Evolutionary conservation across 805 yeast species (phyloP).

Genomic region (Suhomyces prunicola): DNA sequence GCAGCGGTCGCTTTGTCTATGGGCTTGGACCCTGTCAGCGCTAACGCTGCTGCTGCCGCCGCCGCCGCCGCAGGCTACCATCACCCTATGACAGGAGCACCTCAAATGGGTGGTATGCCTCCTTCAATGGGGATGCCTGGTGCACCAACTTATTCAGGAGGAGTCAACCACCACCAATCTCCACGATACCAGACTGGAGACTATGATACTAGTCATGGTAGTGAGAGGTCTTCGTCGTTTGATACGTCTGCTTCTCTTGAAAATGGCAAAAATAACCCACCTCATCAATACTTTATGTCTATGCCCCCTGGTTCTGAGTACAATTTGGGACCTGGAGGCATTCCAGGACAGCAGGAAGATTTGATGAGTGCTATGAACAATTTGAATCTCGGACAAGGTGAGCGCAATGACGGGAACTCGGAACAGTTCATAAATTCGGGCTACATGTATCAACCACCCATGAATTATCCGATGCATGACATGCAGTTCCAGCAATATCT

Average conservation of each 20-base stretch:
- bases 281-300: constrained; percentile 3
- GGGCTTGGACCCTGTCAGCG: constrained; percentile 36
- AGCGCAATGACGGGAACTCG: constrained; percentile 1
- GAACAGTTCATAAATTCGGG: constrained; percentile 9
- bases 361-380: constrained; percentile 13
- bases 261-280: neutral
- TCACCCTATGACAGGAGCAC: neutral
- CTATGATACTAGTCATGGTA: neutral
- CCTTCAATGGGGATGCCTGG: constrained; percentile 8
- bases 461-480: constrained; percentile 13
- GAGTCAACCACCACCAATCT: neutral
- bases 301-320: constrained; percentile 5
- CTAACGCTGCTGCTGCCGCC: constrained; percentile 24
- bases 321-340: neutral
- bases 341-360: constrained; percentile 7
- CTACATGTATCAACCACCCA: constrained; percentile 12
- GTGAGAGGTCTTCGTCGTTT: neutral
- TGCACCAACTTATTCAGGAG: neutral
- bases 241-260: neutral
- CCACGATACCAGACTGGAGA: constrained; percentile 7
- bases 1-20: constrained; percentile 37
- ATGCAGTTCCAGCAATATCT: constrained; percentile 14
- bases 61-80: constrained; percentile 21
- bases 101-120: neutral
- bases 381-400: constrained; percentile 9